Conservation (phyloP, 371 early-diverging fungal genomes). For the Rhizopus stolonifer region DNA sequence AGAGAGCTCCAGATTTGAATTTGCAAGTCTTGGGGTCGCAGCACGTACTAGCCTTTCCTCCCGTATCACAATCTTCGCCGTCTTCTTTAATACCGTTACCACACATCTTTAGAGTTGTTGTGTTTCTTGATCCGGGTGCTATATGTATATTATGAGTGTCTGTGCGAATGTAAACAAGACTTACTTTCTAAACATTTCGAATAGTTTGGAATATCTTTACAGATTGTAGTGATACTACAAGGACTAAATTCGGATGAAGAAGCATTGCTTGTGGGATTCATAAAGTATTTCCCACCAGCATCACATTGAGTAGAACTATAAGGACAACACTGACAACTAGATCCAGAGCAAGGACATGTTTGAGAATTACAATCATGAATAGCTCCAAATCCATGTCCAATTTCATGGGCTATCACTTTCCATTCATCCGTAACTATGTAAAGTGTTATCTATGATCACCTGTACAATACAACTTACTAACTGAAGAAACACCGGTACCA, state of each 20-base stretch:
- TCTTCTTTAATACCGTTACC: constrained; percentile 93
- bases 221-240: constrained; percentile 78
- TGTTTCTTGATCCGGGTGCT: constrained; percentile 60
- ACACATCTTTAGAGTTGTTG: constrained; percentile 68
- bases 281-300: constrained; percentile 77
- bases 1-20: constrained; percentile 74
- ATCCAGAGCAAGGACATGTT: constrained; percentile 60
- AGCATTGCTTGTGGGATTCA: constrained; percentile 86
- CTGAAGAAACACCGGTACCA: constrained; percentile 88
- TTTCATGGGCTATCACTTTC: constrained; percentile 95
- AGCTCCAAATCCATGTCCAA: constrained; percentile 89
- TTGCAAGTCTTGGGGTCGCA: constrained; percentile 84
- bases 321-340: constrained; percentile 71
- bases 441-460: neutral
- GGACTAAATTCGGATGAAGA: constrained; percentile 76
- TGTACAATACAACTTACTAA: constrained; percentile 37
- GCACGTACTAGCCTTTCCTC: constrained; percentile 71
- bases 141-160: constrained; percentile 10
- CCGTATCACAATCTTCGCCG: constrained; percentile 95
- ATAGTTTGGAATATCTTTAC: constrained; percentile 47
- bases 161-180: neutral
- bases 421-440: constrained; percentile 76
- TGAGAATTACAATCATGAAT: constrained; percentile 69
- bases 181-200: constrained; percentile 62
- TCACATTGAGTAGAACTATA: constrained; percentile 70